These are phyloP conservation scores for Candida smagusa DNA, from an alignment of 1,139 yeast genomes.

Conservation along the genomic window DNA sequence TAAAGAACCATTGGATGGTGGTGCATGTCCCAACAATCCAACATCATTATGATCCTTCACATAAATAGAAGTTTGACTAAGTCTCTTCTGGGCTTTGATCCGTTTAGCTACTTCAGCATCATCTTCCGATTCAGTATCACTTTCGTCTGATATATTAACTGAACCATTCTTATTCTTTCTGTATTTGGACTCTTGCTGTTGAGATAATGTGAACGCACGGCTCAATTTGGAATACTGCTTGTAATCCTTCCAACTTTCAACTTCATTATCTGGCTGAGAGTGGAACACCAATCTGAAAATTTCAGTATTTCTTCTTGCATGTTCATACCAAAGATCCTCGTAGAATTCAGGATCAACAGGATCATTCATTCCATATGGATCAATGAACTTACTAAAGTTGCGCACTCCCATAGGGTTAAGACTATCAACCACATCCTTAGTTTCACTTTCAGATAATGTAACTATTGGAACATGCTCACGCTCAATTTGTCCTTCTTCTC, in stretches of 20 bases:
- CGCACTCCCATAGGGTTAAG: conserved; percentile 31
- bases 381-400: conserved; percentile 53
- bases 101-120: conserved; percentile 5
- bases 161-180: conserved; percentile 19
- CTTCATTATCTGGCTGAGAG: conserved; percentile 91
- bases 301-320: conserved; percentile 80
- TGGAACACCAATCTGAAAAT: conserved; percentile 84
- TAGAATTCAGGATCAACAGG: conserved; percentile 77
- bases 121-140: conserved; percentile 7
- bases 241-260: conserved; percentile 85
- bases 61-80: conserved; percentile 25
- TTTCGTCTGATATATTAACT: conserved; percentile 12
- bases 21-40: conserved; percentile 41
- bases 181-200: conserved; percentile 33
- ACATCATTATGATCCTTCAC: conserved; percentile 26
- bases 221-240: conserved; percentile 61
- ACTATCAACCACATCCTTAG: conserved; percentile 40
- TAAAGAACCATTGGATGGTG: conserved; percentile 19
- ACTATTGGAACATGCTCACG: conserved; percentile 39
- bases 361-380: conserved; percentile 85
- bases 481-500: conserved; percentile 5
- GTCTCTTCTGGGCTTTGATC: conserved; percentile 14
- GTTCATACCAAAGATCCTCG: conserved; percentile 84
- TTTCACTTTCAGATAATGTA: conserved; percentile 43
- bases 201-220: conserved; percentile 55